Percentiles rank a stretch among this genome's conserved stretches.
phyloP scores from a whole-genome alignment of 2,329 filamentous ascomycete genomes.

The Dothistroma pini region DNA sequence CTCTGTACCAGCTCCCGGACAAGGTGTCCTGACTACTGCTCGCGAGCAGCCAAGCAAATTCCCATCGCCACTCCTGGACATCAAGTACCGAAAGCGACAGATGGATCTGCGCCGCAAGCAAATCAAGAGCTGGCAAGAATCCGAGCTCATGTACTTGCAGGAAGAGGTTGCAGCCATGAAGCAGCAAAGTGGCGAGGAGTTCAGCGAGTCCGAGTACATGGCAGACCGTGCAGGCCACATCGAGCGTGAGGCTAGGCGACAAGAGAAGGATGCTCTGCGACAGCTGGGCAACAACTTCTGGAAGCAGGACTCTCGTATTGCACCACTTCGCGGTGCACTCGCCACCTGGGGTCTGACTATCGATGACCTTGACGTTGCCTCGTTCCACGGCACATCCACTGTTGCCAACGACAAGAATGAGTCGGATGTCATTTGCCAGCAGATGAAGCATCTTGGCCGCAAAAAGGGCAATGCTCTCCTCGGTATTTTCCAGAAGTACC shows the following conservation, averaged over 20 bases:
- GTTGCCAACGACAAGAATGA: constrained; percentile 99
- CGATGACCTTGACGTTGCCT: constrained; percentile 90
- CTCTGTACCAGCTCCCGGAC: constrained; percentile 91
- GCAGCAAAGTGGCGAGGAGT: constrained; percentile 61
- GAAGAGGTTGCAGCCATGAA: constrained; percentile 93
- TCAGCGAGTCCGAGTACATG: constrained; percentile 80
- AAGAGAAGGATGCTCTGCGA: constrained; percentile 88
- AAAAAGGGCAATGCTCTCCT: constrained; percentile 94
- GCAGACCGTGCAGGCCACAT: constrained; percentile 83
- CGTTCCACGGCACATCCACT: constrained; percentile 98
- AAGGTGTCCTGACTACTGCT: constrained; percentile 94
- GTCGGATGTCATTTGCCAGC: constrained; percentile 93
- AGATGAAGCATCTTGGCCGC: constrained; percentile 89
- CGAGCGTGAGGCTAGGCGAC: constrained; percentile 78
- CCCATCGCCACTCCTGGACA: constrained; percentile 91
- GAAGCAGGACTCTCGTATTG: constrained; percentile 91
- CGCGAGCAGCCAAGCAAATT: constrained; percentile 88
- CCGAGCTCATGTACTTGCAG: constrained; percentile 86
- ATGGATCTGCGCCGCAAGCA: constrained; percentile 90
- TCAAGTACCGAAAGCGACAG: constrained; percentile 94
- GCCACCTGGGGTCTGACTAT: constrained; percentile 98
- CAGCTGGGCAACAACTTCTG: constrained; percentile 98
- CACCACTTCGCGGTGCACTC: constrained; percentile 89
- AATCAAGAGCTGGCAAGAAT: constrained; percentile 95
- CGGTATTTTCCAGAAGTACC: constrained; percentile 99